Evolutionary conservation across 176 grass and related monocot species (phyloP), one percentile per base, ranked within the genome.

Genomic region (Chloris gayana): DNA sequence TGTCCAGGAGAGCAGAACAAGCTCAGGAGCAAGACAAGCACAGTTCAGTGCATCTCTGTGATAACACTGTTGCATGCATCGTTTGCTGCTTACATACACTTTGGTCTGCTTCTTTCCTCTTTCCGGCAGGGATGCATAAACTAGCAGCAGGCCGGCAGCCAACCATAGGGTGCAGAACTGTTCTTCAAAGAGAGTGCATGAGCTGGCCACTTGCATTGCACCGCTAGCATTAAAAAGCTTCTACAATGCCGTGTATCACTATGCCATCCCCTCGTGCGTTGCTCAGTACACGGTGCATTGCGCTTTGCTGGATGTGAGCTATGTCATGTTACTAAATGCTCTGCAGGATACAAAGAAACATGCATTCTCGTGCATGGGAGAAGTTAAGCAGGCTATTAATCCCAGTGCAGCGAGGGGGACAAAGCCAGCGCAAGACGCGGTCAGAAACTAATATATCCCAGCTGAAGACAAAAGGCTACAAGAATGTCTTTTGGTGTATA

Each of bases 21-120:
- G 76, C 68, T 80, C 33, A 73, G 17, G 33, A 65, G 68, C 42
- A 73, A 85, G 69, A 80, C 76, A 80, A 85, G 58, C 8, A 42
- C 59, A 65, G 46, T 46, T 79, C 44, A 67, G 59, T 70, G 73
- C 82, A 60, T 84, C 64, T n/a, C 13, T 65, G 75, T 78, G 44
- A 44, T n/a, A 47, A 41, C 54, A 78, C 66, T 70, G n/a, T n/a
- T n/a, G n/a, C n/a, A n/a, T 70, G n/a, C 65, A 78, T 78, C 82
- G 33, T 5, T 47, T 24, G 42, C 83, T 54, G 33, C 68, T 44
- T 66, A 42, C 76, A n/a, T n/a, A 67, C 19, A 3, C 46, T 54
- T 42, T 41, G 5, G 62, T 45, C 37, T 84, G 26, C 39, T 10
- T 14, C 9, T 67, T 66, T 67, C 19, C 33, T 7, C 38, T 69